phyloP scores from a whole-genome alignment of 345 rosid species.

The Turritis glabra region DNA sequence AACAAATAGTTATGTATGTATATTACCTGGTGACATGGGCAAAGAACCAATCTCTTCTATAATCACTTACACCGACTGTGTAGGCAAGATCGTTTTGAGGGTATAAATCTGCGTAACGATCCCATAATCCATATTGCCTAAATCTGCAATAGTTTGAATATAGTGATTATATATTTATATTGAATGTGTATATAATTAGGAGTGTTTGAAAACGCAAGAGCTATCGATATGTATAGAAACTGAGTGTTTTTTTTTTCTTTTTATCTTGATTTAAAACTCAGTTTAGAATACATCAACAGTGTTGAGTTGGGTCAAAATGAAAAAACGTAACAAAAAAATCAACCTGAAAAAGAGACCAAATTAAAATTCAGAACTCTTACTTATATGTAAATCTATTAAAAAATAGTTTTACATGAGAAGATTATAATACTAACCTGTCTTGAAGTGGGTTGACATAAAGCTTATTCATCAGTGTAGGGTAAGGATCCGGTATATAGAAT shows the following conservation, averaged over 20 bases:
- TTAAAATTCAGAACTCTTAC: background rate
- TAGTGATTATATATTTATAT: no score
- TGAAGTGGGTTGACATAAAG: slow-evolving; percentile 38
- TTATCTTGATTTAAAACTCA: no score
- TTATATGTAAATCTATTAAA: background rate
- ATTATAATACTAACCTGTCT: slow-evolving; percentile 46
- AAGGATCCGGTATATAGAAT: slow-evolving; percentile 68
- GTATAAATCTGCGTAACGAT: slow-evolving; percentile 68
- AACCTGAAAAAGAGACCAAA: background rate
- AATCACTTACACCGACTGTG: slow-evolving; percentile 52
- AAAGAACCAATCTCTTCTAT: slow-evolving; percentile 70
- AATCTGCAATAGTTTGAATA: slow-evolving; percentile 51
- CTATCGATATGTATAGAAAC: no score
- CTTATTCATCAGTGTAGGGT: slow-evolving; percentile 56
- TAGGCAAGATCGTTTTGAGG: slow-evolving; percentile 57
- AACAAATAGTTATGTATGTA: background rate
- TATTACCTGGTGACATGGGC: slow-evolving; percentile 86
- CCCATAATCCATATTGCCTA: slow-evolving; percentile 88
- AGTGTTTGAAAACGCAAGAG: no score
- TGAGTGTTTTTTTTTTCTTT: no score
- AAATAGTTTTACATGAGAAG: background rate
- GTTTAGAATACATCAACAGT: no score
- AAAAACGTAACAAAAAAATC: background rate
- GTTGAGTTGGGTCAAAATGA: background rate
- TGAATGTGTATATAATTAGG: no score